Percentiles rank a stretch among this genome's conserved stretches.
phyloP scores from a whole-genome alignment of 768 basidiomycete species.

The Kwoniella botswanensis region DNA sequence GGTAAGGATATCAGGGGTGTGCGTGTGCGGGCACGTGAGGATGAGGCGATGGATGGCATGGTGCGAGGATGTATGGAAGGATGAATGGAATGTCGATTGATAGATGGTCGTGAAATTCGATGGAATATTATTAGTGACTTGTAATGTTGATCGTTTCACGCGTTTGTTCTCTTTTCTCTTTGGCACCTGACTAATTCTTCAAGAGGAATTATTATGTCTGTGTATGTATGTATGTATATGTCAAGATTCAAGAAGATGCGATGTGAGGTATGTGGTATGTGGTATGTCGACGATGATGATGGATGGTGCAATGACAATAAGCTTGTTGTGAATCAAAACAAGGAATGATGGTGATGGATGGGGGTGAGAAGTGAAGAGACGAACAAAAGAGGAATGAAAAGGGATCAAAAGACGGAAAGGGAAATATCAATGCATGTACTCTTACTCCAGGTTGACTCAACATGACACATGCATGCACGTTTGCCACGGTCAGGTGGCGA shows the following conservation, averaged over 20 bases:
- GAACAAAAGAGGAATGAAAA: conserved; percentile 10
- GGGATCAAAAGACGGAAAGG: conserved; percentile 15
- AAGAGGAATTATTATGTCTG: neutral
- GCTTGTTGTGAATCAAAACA: neutral
- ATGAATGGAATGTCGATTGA: conserved; percentile 1
- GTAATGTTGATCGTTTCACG: conserved; percentile 4
- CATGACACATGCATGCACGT: conserved; percentile 13
- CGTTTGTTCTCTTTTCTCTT: neutral
- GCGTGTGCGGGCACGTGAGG: conserved; percentile 12
- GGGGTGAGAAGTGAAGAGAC: neutral
- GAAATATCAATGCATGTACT: conserved; percentile 2
- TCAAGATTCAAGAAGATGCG: neutral
- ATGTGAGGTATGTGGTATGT: conserved; percentile 1
- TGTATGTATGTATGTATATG: neutral
- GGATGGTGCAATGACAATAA: conserved; percentile 4
- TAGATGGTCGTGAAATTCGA: neutral
- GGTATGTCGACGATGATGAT: conserved; percentile 13
- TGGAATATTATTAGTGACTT: neutral
- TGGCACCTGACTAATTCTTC: neutral
- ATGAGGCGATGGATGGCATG: conserved; percentile 18
- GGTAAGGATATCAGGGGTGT: conserved; percentile 16
- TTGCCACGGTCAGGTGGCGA: neutral
- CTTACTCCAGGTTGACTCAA: neutral
- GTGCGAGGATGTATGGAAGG: neutral
- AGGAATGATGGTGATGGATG: conserved; percentile 6